Evolutionary conservation across 208 protist species (phyloP), one percentile per base, ranked within the genome.

Genomic region (Trypanosoma platydactyli): DNA sequence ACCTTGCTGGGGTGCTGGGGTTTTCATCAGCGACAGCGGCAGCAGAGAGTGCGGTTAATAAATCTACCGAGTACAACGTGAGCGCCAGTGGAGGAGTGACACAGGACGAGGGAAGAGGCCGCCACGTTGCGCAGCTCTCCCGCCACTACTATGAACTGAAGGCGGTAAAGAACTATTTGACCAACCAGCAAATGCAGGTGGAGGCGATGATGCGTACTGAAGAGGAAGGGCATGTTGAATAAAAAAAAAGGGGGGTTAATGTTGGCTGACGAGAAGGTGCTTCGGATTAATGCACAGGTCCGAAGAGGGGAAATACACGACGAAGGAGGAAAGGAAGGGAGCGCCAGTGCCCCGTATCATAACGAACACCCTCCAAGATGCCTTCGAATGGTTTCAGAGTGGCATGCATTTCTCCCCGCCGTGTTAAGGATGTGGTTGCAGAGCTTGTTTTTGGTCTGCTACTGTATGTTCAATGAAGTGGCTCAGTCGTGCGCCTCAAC

Each of bases 1-100:
- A 50, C 12, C 46, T 77, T 3, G 75, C 65, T 18, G 52, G 38
- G 16, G 66, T 46, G 22, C 24, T 71, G n/a, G 65, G 65, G 5
- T 58, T 68, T 42, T 51, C 25, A 41, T 35, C n/a, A n/a, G n/a
- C 50, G 12, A 5, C 58, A 2, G 55, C 65, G 22, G 48, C 54
- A 4, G 65, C 44, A 35, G 54, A 70, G 7, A 41, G 24, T 41
- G 20, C n/a, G 46, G 22, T 45, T n/a, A 65, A 63, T 20, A 70
- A 35, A 22, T n/a, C 27, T 50, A 50, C 46, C 11, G 55, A 64
- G 11, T 61, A 41, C 67, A 24, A 33, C 1, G 13, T 44, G 11
- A 52, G n/a, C 38, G 33, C 18, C 57, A 30, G 25, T 27, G 55
- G 35, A 20, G 64, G 52, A 48, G 22, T 33, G 22, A 44, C 30